Percentiles rank a stretch among this genome's conserved stretches.
These are phyloP conservation scores for Papiliotrema laurentii DNA, from an alignment of 1,284 basidiomycete genomes.

Conservation along the genomic window DNA sequence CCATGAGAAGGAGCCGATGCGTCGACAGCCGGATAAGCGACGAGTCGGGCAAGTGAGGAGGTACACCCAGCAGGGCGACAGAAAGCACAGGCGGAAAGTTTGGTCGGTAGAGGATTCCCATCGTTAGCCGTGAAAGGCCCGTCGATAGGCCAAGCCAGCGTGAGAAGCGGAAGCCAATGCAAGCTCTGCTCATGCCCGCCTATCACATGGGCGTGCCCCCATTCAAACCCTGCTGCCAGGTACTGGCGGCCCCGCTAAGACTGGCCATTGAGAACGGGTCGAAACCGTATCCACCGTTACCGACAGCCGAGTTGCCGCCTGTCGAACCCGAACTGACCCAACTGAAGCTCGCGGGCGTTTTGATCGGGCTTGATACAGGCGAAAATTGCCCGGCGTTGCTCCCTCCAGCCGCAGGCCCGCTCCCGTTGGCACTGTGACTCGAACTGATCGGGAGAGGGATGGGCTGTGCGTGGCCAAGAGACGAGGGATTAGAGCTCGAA, in stretches of 20 bases:
- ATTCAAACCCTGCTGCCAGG: conserved; percentile 2
- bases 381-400: conserved; percentile 20
- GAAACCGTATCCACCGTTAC: conserved; percentile 12
- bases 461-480: neutral
- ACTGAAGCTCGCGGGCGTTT: conserved; percentile 33
- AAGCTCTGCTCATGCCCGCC: too few species aligned
- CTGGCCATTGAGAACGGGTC: conserved; percentile 5
- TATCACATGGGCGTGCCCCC: neutral
- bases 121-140: too few species aligned
- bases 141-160: too few species aligned
- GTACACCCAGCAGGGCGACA: too few species aligned
- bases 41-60: too few species aligned
- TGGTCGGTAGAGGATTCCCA: too few species aligned
- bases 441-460: conserved; percentile 1
- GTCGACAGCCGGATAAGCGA: too few species aligned
- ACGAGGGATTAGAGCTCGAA: neutral
- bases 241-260: conserved; percentile 1
- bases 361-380: conserved; percentile 36
- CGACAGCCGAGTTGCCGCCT: neutral
- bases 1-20: too few species aligned
- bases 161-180: too few species aligned
- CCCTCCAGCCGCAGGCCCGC: neutral
- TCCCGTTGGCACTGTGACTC: neutral
- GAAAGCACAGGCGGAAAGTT: too few species aligned
- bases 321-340: conserved; percentile 24